Evolutionary conservation across 768 basidiomycete species (phyloP).

Genomic region (Roridomyces roridus): DNA sequence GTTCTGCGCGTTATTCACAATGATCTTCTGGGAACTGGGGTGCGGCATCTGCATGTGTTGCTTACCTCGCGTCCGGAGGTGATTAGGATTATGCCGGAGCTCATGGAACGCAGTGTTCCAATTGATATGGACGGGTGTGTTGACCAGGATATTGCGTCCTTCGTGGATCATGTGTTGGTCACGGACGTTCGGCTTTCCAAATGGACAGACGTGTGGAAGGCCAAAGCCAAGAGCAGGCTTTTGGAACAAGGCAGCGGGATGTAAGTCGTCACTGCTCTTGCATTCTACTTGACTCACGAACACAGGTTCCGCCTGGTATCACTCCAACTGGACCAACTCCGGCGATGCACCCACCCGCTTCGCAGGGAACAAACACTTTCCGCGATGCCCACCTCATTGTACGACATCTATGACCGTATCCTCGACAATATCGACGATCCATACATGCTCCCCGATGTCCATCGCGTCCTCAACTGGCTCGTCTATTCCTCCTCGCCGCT

Average conservation of each 20-base stretch:
- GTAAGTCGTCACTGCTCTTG: not conserved
- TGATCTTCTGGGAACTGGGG: not conserved
- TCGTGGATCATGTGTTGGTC: slow-evolving; percentile 1
- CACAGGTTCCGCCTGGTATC: slow-evolving; percentile 31
- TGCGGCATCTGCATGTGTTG: slow-evolving; percentile 6
- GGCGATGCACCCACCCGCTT: no score
- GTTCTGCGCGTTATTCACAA: slow-evolving; percentile 15
- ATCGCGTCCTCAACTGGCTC: slow-evolving; percentile 28
- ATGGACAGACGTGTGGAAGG: not conserved
- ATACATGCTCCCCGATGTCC: slow-evolving; percentile 12
- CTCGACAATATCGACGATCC: slow-evolving; percentile 24
- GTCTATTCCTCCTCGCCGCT: no score
- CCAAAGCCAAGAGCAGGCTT: not conserved
- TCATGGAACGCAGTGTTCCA: not conserved
- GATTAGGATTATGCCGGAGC: slow-evolving; percentile 6
- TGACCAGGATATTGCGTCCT: slow-evolving; percentile 7
- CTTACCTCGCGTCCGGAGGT: slow-evolving; percentile 25
- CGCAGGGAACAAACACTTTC: slow-evolving; percentile 18
- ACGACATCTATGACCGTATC: slow-evolving; percentile 28
- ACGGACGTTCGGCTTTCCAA: no score
- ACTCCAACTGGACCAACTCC: slow-evolving; percentile 28
- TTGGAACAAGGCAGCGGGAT: slow-evolving; percentile 12
- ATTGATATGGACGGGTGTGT: not conserved
- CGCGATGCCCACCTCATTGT: slow-evolving; percentile 18
- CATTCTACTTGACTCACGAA: not conserved